Base-by-base conservation (phyloP, 805 yeast genomes). In the Wickerhamiella bombiphila region DNA sequence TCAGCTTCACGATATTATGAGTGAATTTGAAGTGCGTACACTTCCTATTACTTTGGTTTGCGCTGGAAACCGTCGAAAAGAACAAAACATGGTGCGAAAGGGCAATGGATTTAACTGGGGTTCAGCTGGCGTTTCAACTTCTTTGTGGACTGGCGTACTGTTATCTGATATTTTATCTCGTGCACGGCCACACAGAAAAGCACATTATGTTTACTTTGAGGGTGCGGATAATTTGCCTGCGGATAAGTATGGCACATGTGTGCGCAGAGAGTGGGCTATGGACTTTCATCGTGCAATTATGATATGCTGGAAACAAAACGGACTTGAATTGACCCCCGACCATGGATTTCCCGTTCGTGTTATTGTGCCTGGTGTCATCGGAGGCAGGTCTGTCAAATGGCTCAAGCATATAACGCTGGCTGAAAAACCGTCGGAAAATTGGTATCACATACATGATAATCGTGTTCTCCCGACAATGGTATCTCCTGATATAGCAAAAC, bases 371-470 rank as follows among this genome's bases (percentile, higher is more conserved):
- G 63, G 63, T n/a, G 55, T 57, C 20, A 57, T 59, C 47, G 64
- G 64, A 22, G 64, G 64, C 3, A 45, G 63, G 16, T 54, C 60
- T n/a, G 64, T 59, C 26, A 59, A 59, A 39, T 59, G 63, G 63
- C 41, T 59, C 15, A 53, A 47, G 31, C 47, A 43, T 33, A 40
- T 59, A 9, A 35, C 54, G 13, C 42, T 59, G 16, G 45, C 58
- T 11, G 60, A 56, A 18, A 35, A 20, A 9, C 63, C 62, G 3
- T 57, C 62, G 0, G 51, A 47, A 14, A 58, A 59, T 38, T 59
- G 58, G 57, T 59, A 59, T 38, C 64, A 59, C 40, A 55, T 48
- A 35, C 58, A 51, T 35, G 64, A 59, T 40, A 59, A 59, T 37
- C 50, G 55, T 35, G 63, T 59, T 2, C 37, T 59, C 8, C 63